Conservation (phyloP, 768 basidiomycete genomes). For the Pleurotus eryngii region DNA sequence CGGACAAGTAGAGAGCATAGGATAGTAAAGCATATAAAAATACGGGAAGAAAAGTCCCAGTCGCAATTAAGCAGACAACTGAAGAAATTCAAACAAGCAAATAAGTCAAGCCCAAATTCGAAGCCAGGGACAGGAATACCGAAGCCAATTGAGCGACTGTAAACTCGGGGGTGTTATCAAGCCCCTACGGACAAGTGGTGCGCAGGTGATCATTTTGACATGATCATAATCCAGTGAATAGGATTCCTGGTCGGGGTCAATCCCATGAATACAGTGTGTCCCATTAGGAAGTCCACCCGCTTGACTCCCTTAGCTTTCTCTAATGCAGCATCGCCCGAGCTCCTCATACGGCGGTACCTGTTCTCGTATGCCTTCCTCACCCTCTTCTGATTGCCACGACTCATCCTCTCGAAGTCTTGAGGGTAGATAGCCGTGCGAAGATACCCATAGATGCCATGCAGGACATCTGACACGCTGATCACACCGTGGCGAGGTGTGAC, state of each 20-base stretch:
- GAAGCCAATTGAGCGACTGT: not conserved
- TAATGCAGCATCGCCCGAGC: slow-evolving; percentile 24
- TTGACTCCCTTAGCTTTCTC: slow-evolving; percentile 37
- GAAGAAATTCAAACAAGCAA: not conserved
- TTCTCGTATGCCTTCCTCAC: slow-evolving; percentile 40
- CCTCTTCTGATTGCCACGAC: slow-evolving; percentile 25
- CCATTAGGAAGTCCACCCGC: slow-evolving; percentile 51
- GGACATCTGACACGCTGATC: slow-evolving; percentile 33
- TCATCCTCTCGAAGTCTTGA: slow-evolving; percentile 35
- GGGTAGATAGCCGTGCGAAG: slow-evolving; percentile 38
- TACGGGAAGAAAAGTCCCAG: not conserved
- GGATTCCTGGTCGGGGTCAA: slow-evolving; percentile 26
- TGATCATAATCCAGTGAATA: not conserved
- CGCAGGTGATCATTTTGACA: not conserved
- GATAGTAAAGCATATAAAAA: not conserved
- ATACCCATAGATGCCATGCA: slow-evolving; percentile 38
- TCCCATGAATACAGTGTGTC: slow-evolving; percentile 34
- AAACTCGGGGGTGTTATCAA: not conserved
- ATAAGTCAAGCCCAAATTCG: not conserved
- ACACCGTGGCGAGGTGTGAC: slow-evolving; percentile 23
- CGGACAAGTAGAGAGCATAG: not conserved
- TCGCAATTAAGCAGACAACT: not conserved
- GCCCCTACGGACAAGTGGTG: too few species aligned
- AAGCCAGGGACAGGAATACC: too few species aligned
- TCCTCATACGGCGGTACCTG: slow-evolving; percentile 34